Conservation (phyloP, 2,329 filamentous ascomycete genomes). For the Graphilbum fragrans region DNA sequence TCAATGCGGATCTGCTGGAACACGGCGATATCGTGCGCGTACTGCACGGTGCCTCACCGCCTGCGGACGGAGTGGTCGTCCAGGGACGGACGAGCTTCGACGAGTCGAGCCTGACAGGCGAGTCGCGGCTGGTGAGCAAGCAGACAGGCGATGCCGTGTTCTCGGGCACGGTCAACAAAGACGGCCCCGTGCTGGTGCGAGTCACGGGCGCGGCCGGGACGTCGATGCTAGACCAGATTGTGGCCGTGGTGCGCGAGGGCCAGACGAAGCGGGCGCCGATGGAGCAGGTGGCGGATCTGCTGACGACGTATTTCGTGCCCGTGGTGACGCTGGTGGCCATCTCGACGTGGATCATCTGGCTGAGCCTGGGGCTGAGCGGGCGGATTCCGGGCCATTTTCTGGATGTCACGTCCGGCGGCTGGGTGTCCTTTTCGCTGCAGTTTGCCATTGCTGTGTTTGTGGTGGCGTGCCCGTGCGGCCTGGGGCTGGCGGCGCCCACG, state of each 20-base stretch:
- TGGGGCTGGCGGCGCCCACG: constrained; percentile 75
- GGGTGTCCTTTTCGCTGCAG: constrained; percentile 62
- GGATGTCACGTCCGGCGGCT: constrained; percentile 52
- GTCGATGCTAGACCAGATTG: constrained; percentile 72
- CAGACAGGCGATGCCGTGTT: constrained; percentile 50
- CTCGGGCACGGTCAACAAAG: constrained; percentile 65
- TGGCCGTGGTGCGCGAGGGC: constrained; percentile 64
- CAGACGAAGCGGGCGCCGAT: constrained; percentile 66
- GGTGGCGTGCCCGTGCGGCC: constrained; percentile 73
- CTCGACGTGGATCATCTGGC: constrained; percentile 60
- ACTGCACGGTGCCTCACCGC: constrained; percentile 68
- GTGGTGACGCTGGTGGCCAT: constrained; percentile 58
- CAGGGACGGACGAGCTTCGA: constrained; percentile 61
- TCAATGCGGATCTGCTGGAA: constrained; percentile 60
- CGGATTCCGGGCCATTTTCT: constrained; percentile 44
- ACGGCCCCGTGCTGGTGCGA: constrained; percentile 45
- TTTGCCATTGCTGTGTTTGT: constrained; percentile 83
- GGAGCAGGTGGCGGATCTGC: constrained; percentile 58
- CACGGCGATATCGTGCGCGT: constrained; percentile 64
- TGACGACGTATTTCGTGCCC: constrained; percentile 70
- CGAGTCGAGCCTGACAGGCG: constrained; percentile 80
- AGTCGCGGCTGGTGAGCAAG: constrained; percentile 58
- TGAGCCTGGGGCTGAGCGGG: constrained; percentile 48
- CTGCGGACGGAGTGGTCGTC: constrained; percentile 64
- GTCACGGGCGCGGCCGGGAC: constrained; percentile 53